phyloP scores from a whole-genome alignment of 169 alveolate species.

The Cryptosporidium viatorum region DNA sequence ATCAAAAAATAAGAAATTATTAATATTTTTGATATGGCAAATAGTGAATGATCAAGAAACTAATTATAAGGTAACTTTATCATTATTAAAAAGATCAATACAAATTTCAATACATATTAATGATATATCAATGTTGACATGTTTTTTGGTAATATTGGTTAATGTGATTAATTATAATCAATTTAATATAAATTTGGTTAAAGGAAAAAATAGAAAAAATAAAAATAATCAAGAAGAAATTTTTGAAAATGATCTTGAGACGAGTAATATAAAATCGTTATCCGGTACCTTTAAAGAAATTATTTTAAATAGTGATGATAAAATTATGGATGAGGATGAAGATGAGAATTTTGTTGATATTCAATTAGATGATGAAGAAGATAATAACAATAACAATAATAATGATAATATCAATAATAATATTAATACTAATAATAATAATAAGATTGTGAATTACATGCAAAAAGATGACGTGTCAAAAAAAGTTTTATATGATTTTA shows the following conservation, averaged over 20 bases:
- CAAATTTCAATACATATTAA: conserved; percentile 44
- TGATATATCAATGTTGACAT: conserved; percentile 42
- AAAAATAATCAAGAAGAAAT: background rate
- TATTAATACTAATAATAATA: background rate
- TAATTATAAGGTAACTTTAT: conserved; percentile 12
- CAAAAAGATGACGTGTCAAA: background rate
- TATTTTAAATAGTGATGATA: background rate
- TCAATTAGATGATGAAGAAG: background rate
- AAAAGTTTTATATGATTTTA: conserved; percentile 4
- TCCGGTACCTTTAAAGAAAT: background rate
- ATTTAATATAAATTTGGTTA: background rate
- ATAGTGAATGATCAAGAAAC: conserved; percentile 30
- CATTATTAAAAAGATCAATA: conserved; percentile 51
- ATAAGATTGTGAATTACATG: background rate
- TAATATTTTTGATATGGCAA: conserved; percentile 40
- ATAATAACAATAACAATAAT: background rate
- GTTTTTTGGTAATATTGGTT: conserved; percentile 43
- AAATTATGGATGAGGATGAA: conserved; percentile 6
- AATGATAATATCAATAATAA: background rate
- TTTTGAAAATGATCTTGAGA: background rate
- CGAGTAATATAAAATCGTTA: conserved; percentile 8
- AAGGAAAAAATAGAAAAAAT: background rate
- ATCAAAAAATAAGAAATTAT: conserved; percentile 40
- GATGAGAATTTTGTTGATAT: conserved; percentile 34
- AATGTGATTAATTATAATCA: conserved; percentile 18